These are phyloP conservation scores for Colletotrichum lindemuthianum DNA, from an alignment of 2,329 filamentous ascomycete species.

Conservation along the genomic window DNA sequence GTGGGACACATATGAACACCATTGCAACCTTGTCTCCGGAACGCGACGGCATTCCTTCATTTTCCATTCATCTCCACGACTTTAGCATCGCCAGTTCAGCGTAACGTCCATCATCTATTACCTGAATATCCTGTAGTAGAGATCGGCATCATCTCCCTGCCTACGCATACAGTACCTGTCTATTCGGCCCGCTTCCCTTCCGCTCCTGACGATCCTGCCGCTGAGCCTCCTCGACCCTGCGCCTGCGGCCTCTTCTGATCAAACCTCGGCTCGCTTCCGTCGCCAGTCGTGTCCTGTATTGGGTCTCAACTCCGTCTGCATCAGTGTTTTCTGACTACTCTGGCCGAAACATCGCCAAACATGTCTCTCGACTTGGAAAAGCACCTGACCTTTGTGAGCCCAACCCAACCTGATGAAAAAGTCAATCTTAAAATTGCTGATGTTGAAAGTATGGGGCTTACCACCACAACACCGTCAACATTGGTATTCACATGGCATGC, in stretches of 20 bases:
- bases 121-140: neutral
- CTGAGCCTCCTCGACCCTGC: slow-evolving; percentile 24
- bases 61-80: slow-evolving; percentile 31
- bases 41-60: slow-evolving; percentile 34
- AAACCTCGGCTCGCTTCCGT: slow-evolving; percentile 29
- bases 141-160: slow-evolving; percentile 9
- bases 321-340: neutral
- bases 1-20: slow-evolving; percentile 36
- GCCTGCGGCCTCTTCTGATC: slow-evolving; percentile 25
- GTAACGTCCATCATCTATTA: slow-evolving; percentile 15
- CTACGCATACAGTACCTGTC: neutral
- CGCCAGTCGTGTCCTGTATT: slow-evolving; percentile 14
- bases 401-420: neutral
- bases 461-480: slow-evolving; percentile 81
- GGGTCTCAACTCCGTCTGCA: slow-evolving; percentile 19
- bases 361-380: slow-evolving; percentile 83
- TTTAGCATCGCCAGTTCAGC: slow-evolving; percentile 20
- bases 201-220: slow-evolving; percentile 20
- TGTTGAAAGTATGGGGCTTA: slow-evolving; percentile 79
- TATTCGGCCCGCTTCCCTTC: neutral
- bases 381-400: slow-evolving; percentile 81
- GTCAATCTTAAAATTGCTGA: slow-evolving; percentile 19
- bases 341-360: slow-evolving; percentile 33
- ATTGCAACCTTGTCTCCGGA: slow-evolving; percentile 36
- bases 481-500: slow-evolving; percentile 82